These are phyloP conservation scores for Talaromyces marneffei DNA, from an alignment of 2,329 filamentous ascomycete species.

Conservation along the genomic window DNA sequence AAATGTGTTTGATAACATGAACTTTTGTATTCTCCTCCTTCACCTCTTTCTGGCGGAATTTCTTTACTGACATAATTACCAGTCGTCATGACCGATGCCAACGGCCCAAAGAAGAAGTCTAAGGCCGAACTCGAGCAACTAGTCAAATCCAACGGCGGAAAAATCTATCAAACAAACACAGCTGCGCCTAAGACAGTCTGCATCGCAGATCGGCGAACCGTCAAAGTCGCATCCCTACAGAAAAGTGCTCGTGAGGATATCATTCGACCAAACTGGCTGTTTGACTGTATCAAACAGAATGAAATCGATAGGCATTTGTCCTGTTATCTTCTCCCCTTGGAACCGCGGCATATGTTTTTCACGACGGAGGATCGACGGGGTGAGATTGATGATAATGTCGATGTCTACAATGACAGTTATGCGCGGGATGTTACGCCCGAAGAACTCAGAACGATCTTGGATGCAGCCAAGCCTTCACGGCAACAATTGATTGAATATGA, in stretches of 20 bases:
- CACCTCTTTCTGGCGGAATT: background rate
- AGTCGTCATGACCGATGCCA: conserved; percentile 69
- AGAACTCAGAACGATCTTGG: conserved; percentile 54
- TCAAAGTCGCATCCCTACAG: conserved; percentile 78
- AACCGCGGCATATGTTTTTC: conserved; percentile 67
- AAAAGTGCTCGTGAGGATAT: conserved; percentile 67
- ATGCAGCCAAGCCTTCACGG: conserved; percentile 31
- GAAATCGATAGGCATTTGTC: conserved; percentile 49
- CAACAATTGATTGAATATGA: background rate
- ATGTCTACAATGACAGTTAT: conserved; percentile 79
- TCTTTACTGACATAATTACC: background rate
- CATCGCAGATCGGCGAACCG: conserved; percentile 69
- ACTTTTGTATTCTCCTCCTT: conserved; percentile 54
- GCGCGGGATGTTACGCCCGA: conserved; percentile 60
- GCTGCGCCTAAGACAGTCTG: conserved; percentile 60
- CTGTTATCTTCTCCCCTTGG: conserved; percentile 59
- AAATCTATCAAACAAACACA: conserved; percentile 66
- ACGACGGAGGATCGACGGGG: conserved; percentile 53
- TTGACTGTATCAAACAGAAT: conserved; percentile 66
- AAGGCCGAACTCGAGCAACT: conserved; percentile 75
- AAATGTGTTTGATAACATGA: conserved; percentile 66
- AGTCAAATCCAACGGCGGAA: conserved; percentile 77
- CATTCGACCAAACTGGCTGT: conserved; percentile 72
- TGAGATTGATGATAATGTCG: conserved; percentile 58
- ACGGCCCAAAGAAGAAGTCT: conserved; percentile 62